These are phyloP conservation scores for Pythium folliculosum DNA, from an alignment of 352 stramenopile species.

Conservation along the genomic window DNA sequence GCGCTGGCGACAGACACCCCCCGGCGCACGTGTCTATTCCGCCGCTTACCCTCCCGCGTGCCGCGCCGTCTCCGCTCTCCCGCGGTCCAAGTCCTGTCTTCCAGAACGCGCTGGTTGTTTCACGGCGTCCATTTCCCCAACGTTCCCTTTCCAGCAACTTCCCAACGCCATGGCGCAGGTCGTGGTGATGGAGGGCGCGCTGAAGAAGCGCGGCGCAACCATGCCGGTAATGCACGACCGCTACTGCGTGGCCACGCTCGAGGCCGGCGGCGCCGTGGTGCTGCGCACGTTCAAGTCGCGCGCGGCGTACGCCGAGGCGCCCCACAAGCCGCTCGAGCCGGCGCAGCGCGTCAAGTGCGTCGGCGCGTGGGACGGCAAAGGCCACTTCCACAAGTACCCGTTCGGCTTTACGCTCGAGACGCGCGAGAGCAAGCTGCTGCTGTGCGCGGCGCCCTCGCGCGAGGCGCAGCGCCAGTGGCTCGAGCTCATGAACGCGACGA, in stretches of 20 bases:
- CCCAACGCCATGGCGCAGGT: not conserved
- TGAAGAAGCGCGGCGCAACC: constrained; percentile 73
- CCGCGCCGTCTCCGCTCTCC: constrained; percentile 1
- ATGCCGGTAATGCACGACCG: constrained; percentile 82
- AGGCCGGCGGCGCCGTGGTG: constrained; percentile 54
- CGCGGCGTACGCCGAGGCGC: constrained; percentile 43
- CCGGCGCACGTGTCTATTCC: not conserved
- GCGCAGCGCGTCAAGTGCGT: constrained; percentile 70
- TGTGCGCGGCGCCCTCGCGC: constrained; percentile 58
- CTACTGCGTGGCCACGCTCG: constrained; percentile 81
- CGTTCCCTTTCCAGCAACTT: not conserved
- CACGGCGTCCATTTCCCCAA: constrained; percentile 1
- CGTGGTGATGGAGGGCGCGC: constrained; percentile 58
- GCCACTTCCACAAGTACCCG: constrained; percentile 73
- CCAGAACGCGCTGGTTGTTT: not conserved
- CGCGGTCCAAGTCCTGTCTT: not conserved
- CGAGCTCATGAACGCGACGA: constrained; percentile 44
- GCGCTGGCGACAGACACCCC: no score
- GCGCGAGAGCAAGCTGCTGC: constrained; percentile 68
- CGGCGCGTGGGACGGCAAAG: constrained; percentile 76
- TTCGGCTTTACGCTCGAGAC: constrained; percentile 78
- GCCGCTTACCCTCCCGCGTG: not conserved
- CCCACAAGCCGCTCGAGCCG: constrained; percentile 47
- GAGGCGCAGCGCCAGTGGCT: constrained; percentile 68
- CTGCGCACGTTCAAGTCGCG: constrained; percentile 73